Conservation (phyloP, 2,329 filamentous ascomycete genomes). For the Scedosporium minutisporum region DNA sequence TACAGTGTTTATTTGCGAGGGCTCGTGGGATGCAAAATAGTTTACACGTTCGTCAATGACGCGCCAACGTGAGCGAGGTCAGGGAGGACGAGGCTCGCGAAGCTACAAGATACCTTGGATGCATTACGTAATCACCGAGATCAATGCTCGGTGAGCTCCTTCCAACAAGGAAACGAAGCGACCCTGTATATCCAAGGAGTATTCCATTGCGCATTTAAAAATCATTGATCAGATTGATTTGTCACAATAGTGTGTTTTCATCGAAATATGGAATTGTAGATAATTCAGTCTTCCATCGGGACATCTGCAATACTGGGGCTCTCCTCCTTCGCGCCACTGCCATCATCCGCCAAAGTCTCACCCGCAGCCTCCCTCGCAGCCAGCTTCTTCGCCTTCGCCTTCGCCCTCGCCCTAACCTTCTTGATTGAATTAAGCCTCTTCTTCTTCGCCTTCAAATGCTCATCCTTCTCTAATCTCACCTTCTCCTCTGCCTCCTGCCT, state of each 20-base stretch:
- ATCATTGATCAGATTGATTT: no score
- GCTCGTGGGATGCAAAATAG: no score
- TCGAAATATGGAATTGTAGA: no score
- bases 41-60: no score
- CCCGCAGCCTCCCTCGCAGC: conserved; percentile 14
- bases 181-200: not conserved
- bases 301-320: not conserved
- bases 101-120: not conserved
- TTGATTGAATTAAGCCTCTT: conserved; percentile 50
- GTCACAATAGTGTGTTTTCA: not conserved
- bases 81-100: not conserved
- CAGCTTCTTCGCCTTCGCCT: conserved; percentile 44
- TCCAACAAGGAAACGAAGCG: not conserved
- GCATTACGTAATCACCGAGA: not conserved
- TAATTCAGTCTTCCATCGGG: not conserved
- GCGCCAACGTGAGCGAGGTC: not conserved
- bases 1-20: not conserved
- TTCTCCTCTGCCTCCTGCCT: conserved; percentile 26
- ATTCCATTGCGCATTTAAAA: no score
- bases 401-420: conserved; percentile 48
- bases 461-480: conserved; percentile 33
- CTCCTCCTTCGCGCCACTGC: not conserved
- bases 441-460: conserved; percentile 46
- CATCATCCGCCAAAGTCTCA: conserved; percentile 12
- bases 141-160: not conserved